Conservation (phyloP, 2,329 filamentous ascomycete genomes). For the Stachybotrys chlorohalonatus region DNA sequence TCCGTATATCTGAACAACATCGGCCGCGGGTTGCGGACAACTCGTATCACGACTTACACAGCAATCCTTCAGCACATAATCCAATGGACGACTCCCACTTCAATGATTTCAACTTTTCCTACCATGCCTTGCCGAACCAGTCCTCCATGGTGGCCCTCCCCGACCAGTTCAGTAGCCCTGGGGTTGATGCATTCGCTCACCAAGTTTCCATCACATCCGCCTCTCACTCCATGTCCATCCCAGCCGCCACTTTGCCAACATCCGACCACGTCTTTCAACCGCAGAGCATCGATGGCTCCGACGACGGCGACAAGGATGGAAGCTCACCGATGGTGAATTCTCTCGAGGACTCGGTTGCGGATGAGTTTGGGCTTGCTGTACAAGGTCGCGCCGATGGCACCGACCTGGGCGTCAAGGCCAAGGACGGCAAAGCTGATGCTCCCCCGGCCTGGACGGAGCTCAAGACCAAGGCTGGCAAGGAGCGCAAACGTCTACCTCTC, state of each 20-base stretch:
- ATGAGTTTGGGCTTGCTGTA: conserved; percentile 48
- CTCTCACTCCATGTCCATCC: conserved; percentile 10
- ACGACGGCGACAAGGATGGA: conserved; percentile 34
- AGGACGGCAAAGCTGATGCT: conserved; percentile 49
- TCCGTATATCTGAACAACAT: neutral
- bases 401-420: conserved; percentile 43
- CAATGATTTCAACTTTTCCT: conserved; percentile 44
- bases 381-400: conserved; percentile 39
- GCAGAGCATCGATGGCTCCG: conserved; percentile 29
- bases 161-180: conserved; percentile 22
- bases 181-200: conserved; percentile 25
- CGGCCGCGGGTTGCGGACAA: neutral
- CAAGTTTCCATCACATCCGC: conserved; percentile 9
- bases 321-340: conserved; percentile 34
- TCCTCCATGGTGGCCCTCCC: conserved; percentile 26
- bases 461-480: conserved; percentile 90
- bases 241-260: neutral
- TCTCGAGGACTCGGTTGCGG: conserved; percentile 43
- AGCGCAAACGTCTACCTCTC: conserved; percentile 82
- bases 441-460: conserved; percentile 69
- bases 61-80: neutral
- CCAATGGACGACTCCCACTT: conserved; percentile 41
- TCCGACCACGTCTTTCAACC: neutral
- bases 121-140: conserved; percentile 31
- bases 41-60: neutral